These are phyloP conservation scores for Endotrypanum monterogeii DNA, from an alignment of 208 protist species.

Conservation along the genomic window DNA sequence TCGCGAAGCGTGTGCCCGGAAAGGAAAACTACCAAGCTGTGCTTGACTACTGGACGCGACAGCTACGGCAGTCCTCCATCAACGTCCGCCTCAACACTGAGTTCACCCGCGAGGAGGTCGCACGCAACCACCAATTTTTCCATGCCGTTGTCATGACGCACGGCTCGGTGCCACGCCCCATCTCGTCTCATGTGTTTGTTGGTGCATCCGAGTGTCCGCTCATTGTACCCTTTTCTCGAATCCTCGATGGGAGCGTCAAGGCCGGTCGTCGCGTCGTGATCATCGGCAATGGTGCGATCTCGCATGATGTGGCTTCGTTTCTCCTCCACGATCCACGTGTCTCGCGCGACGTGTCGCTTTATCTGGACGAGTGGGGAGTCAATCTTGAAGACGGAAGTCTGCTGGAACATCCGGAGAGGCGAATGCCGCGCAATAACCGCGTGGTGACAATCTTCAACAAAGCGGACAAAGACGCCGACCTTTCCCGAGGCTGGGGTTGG, in stretches of 20 bases:
- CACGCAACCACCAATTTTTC: conserved; percentile 82
- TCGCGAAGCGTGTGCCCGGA: conserved; percentile 93
- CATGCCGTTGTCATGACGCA: conserved; percentile 78
- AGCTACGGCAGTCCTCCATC: conserved; percentile 77
- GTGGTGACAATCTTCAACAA: conserved; percentile 84
- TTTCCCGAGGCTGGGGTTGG: conserved; percentile 81
- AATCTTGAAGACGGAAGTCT: conserved; percentile 69
- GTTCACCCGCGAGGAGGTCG: conserved; percentile 81
- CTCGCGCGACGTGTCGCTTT: conserved; percentile 63
- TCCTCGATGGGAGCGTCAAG: conserved; percentile 78
- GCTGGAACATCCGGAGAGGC: conserved; percentile 23
- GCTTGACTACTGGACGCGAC: conserved; percentile 90
- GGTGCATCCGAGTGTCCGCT: conserved; percentile 65
- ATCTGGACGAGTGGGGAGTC: conserved; percentile 84
- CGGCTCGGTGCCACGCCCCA: conserved; percentile 65
- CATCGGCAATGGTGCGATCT: conserved; percentile 83
- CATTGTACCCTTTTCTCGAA: conserved; percentile 75
- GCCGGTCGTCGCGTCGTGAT: conserved; percentile 82
- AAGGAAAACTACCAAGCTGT: conserved; percentile 93
- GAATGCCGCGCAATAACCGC: conserved; percentile 73
- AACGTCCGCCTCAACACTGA: conserved; percentile 75
- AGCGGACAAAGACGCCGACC: conserved; percentile 73
- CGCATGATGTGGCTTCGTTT: conserved; percentile 84
- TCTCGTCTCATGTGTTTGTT: conserved; percentile 67
- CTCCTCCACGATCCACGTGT: conserved; percentile 84